Base-by-base conservation (phyloP, 257 asterid genomes). In the Primulina huaijiensis region DNA sequence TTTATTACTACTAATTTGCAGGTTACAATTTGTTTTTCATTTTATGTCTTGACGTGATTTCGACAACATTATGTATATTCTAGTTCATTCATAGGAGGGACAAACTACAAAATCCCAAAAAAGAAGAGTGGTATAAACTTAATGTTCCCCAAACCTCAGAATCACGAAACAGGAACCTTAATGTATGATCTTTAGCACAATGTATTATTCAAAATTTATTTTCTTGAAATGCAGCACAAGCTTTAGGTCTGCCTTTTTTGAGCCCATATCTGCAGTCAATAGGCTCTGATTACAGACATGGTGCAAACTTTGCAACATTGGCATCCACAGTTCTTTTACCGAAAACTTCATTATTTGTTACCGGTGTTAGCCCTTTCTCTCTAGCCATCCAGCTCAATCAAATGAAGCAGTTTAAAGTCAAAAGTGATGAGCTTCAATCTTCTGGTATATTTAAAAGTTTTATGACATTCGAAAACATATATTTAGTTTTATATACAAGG, bases 331-430 rank as follows among this genome's bases (percentile, higher is more conserved):
- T 89, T 0, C 81, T 76, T 31, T 75, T 84, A 43, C 97, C 95
- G 61, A 81, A 84, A 38, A 84, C 89, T 11, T 88, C 96, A 64
- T 69, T 89, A 31, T 89, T 89, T 62, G 95, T 82, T 7, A 75
- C 86, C 1, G 97, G 96, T 1, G 82, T 88, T 16, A 89, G 97
- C 79, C 95, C 97, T 59, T 91, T 91, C 58, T 82, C 89, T 17
- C 85, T 91, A 8, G 82, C 83, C 57, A 86, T 91, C 81, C 97
- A 91, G 80, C 92, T 91, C 83, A 82, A 82, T 70, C 97, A 91
- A 67, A 71, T 91, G 77, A 84, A 87, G 81, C 86, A 85, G 25
- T 79, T 91, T 52, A 91, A 87, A 79, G 80, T 20, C 35, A 72
- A 70, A 74, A 92, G 86, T 56, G 83, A 78, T 8, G 69, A 80